A percentile compares a stretch with the other conserved stretches of the same genome.
Conservation (phyloP, 1,139 yeast species). For the Magnusiomyces paraingens region DNA sequence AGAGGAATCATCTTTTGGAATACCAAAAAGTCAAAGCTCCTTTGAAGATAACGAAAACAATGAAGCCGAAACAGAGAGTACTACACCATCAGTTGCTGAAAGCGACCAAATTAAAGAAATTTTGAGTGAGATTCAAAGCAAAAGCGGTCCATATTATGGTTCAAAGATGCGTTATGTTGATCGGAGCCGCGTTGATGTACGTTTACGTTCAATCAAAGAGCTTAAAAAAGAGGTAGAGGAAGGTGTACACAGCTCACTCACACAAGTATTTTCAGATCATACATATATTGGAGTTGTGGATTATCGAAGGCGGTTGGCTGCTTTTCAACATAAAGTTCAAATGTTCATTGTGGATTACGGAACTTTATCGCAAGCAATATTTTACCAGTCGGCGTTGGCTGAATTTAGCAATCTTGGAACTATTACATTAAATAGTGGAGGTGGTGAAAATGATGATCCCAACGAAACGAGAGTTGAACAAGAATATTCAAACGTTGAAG, state of each 20-base stretch:
- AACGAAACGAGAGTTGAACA: conserved; percentile 33
- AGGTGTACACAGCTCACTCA: conserved; percentile 46
- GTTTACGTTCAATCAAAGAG: conserved; percentile 37
- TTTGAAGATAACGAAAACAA: not conserved
- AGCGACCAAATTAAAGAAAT: not conserved
- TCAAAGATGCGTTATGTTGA: conserved; percentile 5
- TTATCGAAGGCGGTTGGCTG: conserved; percentile 56
- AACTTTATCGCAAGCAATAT: conserved; percentile 54
- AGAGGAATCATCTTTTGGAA: not conserved
- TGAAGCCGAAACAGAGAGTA: not conserved
- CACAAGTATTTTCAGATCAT: conserved; percentile 62
- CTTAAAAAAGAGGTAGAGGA: conserved; percentile 48
- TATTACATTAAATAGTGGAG: conserved; percentile 31
- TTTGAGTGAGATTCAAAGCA: not conserved
- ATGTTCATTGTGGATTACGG: conserved; percentile 78
- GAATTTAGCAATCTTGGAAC: conserved; percentile 82
- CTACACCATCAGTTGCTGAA: not conserved
- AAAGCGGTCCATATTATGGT: not conserved
- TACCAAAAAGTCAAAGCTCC: not conserved
- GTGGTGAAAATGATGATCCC: not conserved
- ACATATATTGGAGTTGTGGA: conserved; percentile 83
- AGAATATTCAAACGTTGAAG: conserved; percentile 13
- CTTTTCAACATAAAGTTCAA: conserved; percentile 77
- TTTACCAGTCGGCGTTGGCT: conserved; percentile 70
- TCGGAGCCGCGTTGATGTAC: conserved; percentile 15